Base-by-base conservation (phyloP, 2,329 filamentous ascomycete genomes). In the Paracoccidioides lutzii region DNA sequence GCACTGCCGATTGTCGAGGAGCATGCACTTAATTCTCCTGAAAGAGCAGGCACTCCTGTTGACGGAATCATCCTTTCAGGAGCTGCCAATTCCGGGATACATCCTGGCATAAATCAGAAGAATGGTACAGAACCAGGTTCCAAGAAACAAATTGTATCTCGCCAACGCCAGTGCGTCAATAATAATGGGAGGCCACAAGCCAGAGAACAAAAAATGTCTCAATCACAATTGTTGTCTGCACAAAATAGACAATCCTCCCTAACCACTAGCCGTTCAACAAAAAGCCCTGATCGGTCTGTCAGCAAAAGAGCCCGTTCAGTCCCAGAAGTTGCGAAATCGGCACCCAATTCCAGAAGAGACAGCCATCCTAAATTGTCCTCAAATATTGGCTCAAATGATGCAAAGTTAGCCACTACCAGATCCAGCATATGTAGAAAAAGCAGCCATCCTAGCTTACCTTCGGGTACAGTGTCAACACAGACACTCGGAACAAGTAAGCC, bases 1-100 rank as follows among this genome's bases (percentile, higher is more conserved):
- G 66, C 65, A 2, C 64, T 76, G 30, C 69, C 70, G 8, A 57
- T 55, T 14, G 45, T 59, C n/a, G 40, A 52, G 7, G 57, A 60
- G 42, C 42, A 57, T 4, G 59, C 59, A 4, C 64, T 70, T 14
- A 63, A 72, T 42, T 62, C 61, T 15, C 60, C 60, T 41, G 32
- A 48, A 10, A 54, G 52, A 40, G 32, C 52, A 40, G 43, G 52
- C 32, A 48, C 52, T 28, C 52, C 52, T 28, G 33, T 35, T 28
- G 43, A 48, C 4, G 33, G 22, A 30, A 35, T 10, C 32, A 2
- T 7, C 32, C 9, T 0, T 51, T 28, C 5, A 7, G n/a, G 15
- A 33, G 15, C 8, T 38, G 42, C 8, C n/a, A 7, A 8, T 15
- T 15, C 42, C 22, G 42, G 22, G 22, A 12, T 12, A 8, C 42